phyloP scores from a whole-genome alignment of 257 asterid species.

The Scutellaria baicalensis region DNA sequence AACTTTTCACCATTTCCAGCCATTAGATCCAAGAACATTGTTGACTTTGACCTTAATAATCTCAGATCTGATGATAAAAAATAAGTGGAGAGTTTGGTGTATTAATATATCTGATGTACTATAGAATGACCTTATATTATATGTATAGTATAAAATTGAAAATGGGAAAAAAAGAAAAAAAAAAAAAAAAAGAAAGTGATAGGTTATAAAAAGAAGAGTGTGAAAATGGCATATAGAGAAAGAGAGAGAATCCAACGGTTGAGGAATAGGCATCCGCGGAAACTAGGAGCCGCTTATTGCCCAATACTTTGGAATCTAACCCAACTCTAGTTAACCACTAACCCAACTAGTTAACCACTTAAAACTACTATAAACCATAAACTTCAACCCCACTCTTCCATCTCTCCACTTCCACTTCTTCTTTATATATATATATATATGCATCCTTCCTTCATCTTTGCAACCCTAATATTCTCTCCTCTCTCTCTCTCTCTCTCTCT shows the following conservation, averaged over 20 bases:
- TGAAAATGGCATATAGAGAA: too few relatives aligned
- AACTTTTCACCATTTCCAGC: too few relatives aligned
- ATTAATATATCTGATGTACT: too few relatives aligned
- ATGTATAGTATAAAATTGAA: neutral
- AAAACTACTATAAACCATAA: neutral
- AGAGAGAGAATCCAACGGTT: constrained; percentile 30
- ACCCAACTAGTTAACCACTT: too few relatives aligned
- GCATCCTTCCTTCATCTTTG: neutral
- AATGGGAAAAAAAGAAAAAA: too few relatives aligned
- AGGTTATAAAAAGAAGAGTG: constrained; percentile 21
- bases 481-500: neutral
- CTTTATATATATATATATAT: too few relatives aligned
- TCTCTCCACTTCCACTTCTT: constrained; percentile 10
- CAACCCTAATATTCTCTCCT: constrained; percentile 4
- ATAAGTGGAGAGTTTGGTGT: too few relatives aligned
- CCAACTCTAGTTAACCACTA: constrained; percentile 28
- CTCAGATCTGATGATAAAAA: too few relatives aligned
- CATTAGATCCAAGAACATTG: too few relatives aligned
- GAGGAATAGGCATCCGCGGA: constrained; percentile 41
- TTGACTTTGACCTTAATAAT: too few relatives aligned
- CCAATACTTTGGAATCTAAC: constrained; percentile 47
- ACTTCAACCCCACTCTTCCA: constrained; percentile 23
- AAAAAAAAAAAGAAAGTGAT: constrained; percentile 18
- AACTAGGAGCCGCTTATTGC: constrained; percentile 51
- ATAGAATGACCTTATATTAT: too few relatives aligned